A percentile compares a stretch with the other conserved stretches of the same genome.
These are phyloP conservation scores for Phytophthora nicotianae DNA, from an alignment of 352 stramenopile species.

Conservation along the genomic window DNA sequence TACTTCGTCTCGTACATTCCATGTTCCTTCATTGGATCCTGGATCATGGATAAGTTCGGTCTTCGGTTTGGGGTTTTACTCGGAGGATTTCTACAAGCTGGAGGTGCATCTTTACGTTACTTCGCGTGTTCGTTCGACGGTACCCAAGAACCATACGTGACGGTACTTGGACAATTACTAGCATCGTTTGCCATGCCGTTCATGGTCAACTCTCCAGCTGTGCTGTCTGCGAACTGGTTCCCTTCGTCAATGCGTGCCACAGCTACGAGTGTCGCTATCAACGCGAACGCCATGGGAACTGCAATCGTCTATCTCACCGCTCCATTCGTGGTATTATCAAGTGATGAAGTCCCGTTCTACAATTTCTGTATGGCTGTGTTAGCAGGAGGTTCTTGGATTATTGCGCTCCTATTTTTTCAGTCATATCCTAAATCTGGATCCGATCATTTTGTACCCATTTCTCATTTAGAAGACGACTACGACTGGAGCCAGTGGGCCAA, in stretches of 20 bases:
- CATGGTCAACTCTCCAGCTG: slow-evolving; percentile 77
- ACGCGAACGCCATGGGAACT: slow-evolving; percentile 67
- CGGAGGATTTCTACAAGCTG: slow-evolving; percentile 54
- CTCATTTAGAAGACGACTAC: slow-evolving; percentile 64
- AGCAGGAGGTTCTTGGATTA: slow-evolving; percentile 18
- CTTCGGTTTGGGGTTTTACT: slow-evolving; percentile 63
- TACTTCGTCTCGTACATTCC: slow-evolving; percentile 82
- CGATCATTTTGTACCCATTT: slow-evolving; percentile 46
- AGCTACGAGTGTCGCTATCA: slow-evolving; percentile 71
- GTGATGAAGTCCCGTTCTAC: slow-evolving; percentile 43
- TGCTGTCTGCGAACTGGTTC: slow-evolving; percentile 80
- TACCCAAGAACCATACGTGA: slow-evolving; percentile 37
- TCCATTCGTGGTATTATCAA: slow-evolving; percentile 51
- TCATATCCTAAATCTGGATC: slow-evolving; percentile 47
- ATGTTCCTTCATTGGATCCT: slow-evolving; percentile 76
- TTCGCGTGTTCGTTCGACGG: slow-evolving; percentile 32
- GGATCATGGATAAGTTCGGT: slow-evolving; percentile 75
- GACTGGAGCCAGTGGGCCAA: slow-evolving; percentile 70
- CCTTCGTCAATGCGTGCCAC: slow-evolving; percentile 61
- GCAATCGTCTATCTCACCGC: slow-evolving; percentile 61
- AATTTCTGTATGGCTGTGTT: slow-evolving; percentile 51
- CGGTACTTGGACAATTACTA: slow-evolving; percentile 58
- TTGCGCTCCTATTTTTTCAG: slow-evolving; percentile 42
- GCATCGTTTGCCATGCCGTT: slow-evolving; percentile 75
- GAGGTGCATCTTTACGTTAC: slow-evolving; percentile 52